A percentile compares a stretch with the other conserved stretches of the same genome.
Evolutionary conservation across 176 grass and related monocot genomes (phyloP).

Genomic region (Dactylis glomerata): DNA sequence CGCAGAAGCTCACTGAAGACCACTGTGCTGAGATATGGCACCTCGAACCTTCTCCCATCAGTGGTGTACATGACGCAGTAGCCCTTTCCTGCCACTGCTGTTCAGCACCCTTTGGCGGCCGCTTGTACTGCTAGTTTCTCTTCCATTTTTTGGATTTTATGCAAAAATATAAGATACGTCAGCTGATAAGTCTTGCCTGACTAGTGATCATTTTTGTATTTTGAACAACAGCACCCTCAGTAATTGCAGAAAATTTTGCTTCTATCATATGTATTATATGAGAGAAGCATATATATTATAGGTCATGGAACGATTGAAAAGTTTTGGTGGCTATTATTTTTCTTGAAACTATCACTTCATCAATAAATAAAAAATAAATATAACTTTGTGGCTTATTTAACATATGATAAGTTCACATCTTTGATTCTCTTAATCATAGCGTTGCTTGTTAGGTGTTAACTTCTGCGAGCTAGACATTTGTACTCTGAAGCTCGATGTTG

Average conservation of each 20-base stretch:
- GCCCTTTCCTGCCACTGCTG: background rate
- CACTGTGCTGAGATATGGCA: constrained; percentile 38
- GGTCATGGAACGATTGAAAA: background rate
- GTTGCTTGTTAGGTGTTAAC: background rate
- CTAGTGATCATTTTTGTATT: background rate
- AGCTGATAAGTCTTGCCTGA: background rate
- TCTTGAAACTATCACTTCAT: background rate
- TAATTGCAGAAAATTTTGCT: background rate
- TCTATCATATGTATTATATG: background rate
- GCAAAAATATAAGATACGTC: background rate
- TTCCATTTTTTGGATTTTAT: background rate
- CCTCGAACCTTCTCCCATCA: constrained; percentile 43
- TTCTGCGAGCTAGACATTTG: constrained; percentile 14
- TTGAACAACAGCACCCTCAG: background rate
- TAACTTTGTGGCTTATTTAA: background rate
- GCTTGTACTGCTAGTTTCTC: background rate
- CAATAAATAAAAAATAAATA: too few species aligned
- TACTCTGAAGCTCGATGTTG: background rate
- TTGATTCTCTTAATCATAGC: background rate
- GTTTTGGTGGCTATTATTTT: background rate
- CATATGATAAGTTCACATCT: background rate
- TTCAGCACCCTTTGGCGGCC: background rate
- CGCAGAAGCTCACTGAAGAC: constrained; percentile 30
- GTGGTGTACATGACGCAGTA: constrained; percentile 50
- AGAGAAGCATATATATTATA: background rate